Conservation (phyloP, 805 yeast species). For the Lachancea quebecensis region DNA sequence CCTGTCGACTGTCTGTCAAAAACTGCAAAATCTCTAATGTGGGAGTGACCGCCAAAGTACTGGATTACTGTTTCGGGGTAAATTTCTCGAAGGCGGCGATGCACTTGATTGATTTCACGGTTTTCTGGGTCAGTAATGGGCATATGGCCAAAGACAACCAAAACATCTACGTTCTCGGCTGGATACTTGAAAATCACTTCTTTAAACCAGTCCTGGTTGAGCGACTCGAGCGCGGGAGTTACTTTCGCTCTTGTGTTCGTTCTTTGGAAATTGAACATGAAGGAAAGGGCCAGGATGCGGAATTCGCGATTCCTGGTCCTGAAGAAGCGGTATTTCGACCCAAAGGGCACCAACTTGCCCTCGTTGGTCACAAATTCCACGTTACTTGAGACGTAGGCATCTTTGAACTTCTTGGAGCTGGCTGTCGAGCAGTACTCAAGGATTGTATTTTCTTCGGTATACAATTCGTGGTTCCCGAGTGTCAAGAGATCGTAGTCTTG, state of each 20-base stretch:
- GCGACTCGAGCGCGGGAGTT: constrained; percentile 45
- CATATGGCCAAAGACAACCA: constrained; percentile 72
- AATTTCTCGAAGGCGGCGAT: constrained; percentile 41
- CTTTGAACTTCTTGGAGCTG: constrained; percentile 44
- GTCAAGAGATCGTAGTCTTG: constrained; percentile 73
- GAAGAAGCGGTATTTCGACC: constrained; percentile 59
- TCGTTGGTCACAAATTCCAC: constrained; percentile 48
- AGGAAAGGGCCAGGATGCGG: constrained; percentile 64
- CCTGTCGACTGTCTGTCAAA: constrained; percentile 65
- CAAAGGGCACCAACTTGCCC: constrained; percentile 53
- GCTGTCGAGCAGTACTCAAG: constrained; percentile 61
- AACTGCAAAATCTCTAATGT: constrained; percentile 73
- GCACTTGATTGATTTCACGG: constrained; percentile 33
- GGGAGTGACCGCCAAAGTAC: constrained; percentile 92
- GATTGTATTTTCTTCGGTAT: constrained; percentile 53
- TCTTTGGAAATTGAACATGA: constrained; percentile 67
- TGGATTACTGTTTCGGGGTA: constrained; percentile 66
- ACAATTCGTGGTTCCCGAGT: constrained; percentile 88
- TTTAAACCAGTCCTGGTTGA: constrained; percentile 59
- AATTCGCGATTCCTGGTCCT: constrained; percentile 46
- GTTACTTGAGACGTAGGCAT: constrained; percentile 63
- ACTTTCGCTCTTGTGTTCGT: constrained; percentile 58
- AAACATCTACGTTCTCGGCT: constrained; percentile 47
- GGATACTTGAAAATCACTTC: constrained; percentile 33
- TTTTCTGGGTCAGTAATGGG: constrained; percentile 45